A percentile compares a stretch with the other conserved stretches of the same genome.
phyloP scores from a whole-genome alignment of 352 stramenopile species.

The Blastocystis sp. region DNA sequence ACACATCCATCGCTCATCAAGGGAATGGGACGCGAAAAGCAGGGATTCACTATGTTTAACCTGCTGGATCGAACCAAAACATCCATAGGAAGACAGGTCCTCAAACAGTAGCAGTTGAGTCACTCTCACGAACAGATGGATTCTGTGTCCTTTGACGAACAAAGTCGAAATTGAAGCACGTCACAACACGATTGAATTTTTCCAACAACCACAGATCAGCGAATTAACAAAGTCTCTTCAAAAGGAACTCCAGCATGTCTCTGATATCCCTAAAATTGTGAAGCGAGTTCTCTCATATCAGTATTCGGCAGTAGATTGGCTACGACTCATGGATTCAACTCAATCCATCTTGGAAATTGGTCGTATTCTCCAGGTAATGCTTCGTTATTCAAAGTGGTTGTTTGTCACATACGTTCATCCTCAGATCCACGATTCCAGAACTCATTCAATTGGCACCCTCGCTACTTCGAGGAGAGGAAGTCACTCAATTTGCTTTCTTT shows the following conservation, averaged over 20 bases:
- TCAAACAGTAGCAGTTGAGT: constrained; percentile 30
- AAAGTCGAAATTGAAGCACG: background rate
- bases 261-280: background rate
- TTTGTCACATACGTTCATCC: background rate
- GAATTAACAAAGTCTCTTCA: background rate
- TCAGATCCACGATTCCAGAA: background rate
- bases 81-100: background rate
- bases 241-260: background rate
- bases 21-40: constrained; percentile 43
- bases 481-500: background rate
- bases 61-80: constrained; percentile 5
- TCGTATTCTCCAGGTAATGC: background rate
- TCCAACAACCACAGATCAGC: constrained; percentile 5
- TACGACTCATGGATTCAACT: constrained; percentile 22
- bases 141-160: constrained; percentile 19
- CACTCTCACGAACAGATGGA: background rate
- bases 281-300: background rate
- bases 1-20: constrained; percentile 43
- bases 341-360: background rate
- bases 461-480: background rate
- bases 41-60: constrained; percentile 40
- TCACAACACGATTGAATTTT: background rate
- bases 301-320: background rate
- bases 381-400: background rate
- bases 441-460: background rate